These are phyloP conservation scores for Diaporthe aspalathi DNA, from an alignment of 2,329 filamentous ascomycete species.

Conservation along the genomic window DNA sequence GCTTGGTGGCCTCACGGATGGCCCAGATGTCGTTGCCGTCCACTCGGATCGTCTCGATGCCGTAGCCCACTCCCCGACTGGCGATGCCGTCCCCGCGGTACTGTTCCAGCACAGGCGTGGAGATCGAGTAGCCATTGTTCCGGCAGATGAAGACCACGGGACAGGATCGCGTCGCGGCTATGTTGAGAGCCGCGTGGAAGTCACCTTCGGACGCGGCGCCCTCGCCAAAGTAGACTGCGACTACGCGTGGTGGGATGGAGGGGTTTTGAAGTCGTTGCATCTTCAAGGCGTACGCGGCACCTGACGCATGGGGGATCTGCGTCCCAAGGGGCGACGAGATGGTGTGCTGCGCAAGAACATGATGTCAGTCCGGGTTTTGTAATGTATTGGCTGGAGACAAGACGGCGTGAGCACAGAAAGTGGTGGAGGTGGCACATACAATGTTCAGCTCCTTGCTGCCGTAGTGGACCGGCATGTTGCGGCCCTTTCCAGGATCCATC, in stretches of 20 bases:
- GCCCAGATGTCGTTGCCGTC: slow-evolving; percentile 88
- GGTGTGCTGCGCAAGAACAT: slow-evolving; percentile 65
- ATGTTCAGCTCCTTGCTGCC: slow-evolving; percentile 87
- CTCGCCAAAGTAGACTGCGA: slow-evolving; percentile 84
- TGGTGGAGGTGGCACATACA: slow-evolving; percentile 58
- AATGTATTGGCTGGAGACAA: neutral
- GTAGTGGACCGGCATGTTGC: slow-evolving; percentile 99
- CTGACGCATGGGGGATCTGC: slow-evolving; percentile 82
- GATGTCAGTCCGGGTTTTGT: neutral
- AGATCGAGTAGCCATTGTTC: slow-evolving; percentile 87
- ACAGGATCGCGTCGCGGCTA: slow-evolving; percentile 80
- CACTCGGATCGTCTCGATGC: slow-evolving; percentile 85
- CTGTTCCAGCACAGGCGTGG: slow-evolving; percentile 82
- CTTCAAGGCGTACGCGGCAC: slow-evolving; percentile 83
- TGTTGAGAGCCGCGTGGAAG: slow-evolving; percentile 85
- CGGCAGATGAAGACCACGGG: slow-evolving; percentile 84
- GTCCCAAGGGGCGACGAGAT: slow-evolving; percentile 83
- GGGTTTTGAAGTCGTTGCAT: slow-evolving; percentile 76
- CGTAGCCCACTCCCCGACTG: slow-evolving; percentile 80
- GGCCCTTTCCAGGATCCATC: slow-evolving; percentile 81
- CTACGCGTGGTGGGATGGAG: slow-evolving; percentile 68
- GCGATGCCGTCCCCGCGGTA: slow-evolving; percentile 87
- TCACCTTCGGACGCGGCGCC: slow-evolving; percentile 85
- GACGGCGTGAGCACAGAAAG: neutral
- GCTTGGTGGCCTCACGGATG: slow-evolving; percentile 74